Evolutionary conservation across 768 basidiomycete genomes (phyloP).

Genomic region (Chiua virens): DNA sequence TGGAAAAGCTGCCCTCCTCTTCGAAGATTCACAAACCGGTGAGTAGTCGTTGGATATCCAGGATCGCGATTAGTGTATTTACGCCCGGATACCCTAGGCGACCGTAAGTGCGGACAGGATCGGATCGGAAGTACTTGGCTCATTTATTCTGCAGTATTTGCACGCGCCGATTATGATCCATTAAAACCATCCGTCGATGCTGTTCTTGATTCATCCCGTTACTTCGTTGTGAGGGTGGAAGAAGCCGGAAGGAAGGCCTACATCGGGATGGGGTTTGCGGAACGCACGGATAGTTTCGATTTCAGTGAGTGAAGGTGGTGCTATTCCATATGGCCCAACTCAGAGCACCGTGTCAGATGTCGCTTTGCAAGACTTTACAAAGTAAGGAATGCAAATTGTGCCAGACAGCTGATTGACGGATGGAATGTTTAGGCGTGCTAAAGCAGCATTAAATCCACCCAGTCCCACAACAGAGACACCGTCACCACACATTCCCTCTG

Average conservation of each 20-base stretch:
- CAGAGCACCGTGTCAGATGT: conserved; percentile 53
- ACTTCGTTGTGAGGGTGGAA: conserved; percentile 91
- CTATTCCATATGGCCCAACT: not conserved
- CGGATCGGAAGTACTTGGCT: conserved; percentile 8
- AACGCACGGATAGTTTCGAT: conserved; percentile 87
- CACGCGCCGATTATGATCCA: conserved; percentile 79
- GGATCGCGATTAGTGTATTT: conserved; percentile 3
- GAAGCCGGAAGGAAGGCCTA: conserved; percentile 86
- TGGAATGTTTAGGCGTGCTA: conserved; percentile 48
- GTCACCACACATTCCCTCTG: conserved; percentile 70
- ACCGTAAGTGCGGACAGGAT: conserved; percentile 49
- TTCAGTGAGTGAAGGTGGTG: conserved; percentile 62
- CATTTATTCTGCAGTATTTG: conserved; percentile 64
- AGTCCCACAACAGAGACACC: conserved; percentile 41
- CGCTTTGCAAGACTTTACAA: conserved; percentile 82
- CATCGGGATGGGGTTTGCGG: conserved; percentile 91
- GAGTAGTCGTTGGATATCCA: conserved; percentile 21
- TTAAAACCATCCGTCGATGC: conserved; percentile 85
- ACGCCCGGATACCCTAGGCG: conserved; percentile 44
- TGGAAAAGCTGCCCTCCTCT: conserved; percentile 61
- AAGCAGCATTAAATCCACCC: conserved; percentile 59
- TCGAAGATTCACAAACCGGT: conserved; percentile 85
- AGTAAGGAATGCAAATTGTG: conserved; percentile 42
- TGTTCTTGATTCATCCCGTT: conserved; percentile 93
- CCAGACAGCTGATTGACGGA: not conserved